Percentiles rank a stretch among this genome's conserved stretches.
Evolutionary conservation across 208 protist species (phyloP).

Genomic region (Novymonas esmeraldas): DNA sequence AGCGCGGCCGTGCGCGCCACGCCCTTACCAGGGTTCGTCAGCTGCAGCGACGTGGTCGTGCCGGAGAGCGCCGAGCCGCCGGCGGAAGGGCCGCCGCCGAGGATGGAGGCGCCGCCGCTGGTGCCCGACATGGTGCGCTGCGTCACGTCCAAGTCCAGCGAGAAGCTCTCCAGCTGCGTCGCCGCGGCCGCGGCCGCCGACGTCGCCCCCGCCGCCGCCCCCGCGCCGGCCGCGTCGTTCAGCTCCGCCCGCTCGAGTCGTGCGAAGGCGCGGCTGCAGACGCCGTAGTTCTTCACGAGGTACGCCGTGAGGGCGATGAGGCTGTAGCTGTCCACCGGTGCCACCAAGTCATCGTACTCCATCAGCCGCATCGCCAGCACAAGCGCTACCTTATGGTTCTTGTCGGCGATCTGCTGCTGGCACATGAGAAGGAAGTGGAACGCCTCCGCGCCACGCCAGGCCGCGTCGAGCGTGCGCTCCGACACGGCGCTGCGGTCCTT

Average conservation of each 20-base stretch:
- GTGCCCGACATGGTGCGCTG: constrained; percentile 57
- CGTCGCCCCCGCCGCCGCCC: constrained; percentile 37
- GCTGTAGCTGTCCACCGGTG: constrained; percentile 90
- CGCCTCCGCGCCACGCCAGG: constrained; percentile 95
- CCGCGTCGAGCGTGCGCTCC: constrained; percentile 83
- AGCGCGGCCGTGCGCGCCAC: constrained; percentile 29
- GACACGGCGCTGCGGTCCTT: constrained; percentile 71
- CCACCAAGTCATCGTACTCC: constrained; percentile 95
- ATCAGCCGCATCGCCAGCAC: constrained; percentile 91
- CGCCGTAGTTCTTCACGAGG: constrained; percentile 88
- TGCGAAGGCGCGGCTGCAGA: constrained; percentile 96
- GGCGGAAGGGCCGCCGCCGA: constrained; percentile 12
- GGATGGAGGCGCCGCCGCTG: constrained; percentile 16
- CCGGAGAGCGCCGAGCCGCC: constrained; percentile 57
- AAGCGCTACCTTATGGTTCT: constrained; percentile 74
- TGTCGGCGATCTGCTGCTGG: constrained; percentile 84
- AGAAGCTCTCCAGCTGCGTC: constrained; percentile 70
- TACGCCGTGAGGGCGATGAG: constrained; percentile 95
- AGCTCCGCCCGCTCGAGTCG: constrained; percentile 92
- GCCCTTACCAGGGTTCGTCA: constrained; percentile 79
- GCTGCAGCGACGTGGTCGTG: constrained; percentile 76
- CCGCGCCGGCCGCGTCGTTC: constrained; percentile 48
- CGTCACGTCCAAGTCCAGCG: constrained; percentile 82
- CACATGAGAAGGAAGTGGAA: constrained; percentile 96
- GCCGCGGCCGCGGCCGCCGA: constrained; percentile 17